These are phyloP conservation scores for Thelonectria blattea DNA, from an alignment of 2,329 filamentous ascomycete genomes.

Conservation along the genomic window DNA sequence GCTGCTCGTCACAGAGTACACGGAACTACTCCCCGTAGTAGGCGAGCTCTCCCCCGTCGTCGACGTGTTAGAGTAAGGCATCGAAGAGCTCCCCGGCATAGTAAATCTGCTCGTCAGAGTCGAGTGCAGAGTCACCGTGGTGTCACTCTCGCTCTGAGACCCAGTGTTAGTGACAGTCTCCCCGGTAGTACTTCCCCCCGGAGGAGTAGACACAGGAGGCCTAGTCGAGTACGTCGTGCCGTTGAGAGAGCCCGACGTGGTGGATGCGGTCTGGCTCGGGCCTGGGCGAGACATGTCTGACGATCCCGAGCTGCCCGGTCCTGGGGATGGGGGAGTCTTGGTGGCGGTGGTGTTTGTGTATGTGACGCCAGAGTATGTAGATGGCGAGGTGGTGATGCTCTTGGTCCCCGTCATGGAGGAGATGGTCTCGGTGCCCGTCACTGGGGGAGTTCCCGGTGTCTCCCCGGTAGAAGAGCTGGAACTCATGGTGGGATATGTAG, in stretches of 20 bases:
- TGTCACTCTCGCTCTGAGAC: slow-evolving; percentile 5
- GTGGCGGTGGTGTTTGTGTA: not conserved
- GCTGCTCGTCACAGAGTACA: not conserved
- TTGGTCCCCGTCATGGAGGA: not conserved
- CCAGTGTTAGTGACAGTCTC: not conserved
- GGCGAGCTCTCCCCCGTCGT: not conserved
- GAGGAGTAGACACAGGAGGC: not conserved
- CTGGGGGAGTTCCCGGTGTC: not conserved
- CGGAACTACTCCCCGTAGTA: not conserved
- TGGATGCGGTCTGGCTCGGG: not conserved
- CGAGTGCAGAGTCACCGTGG: slow-evolving; percentile 18
- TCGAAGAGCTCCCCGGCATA: slow-evolving; percentile 11
- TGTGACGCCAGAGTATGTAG: not conserved
- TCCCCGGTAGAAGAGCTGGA: not conserved
- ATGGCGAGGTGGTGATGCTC: not conserved
- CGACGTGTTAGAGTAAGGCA: slow-evolving; percentile 5
- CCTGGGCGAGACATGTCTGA: not conserved
- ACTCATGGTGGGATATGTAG: not conserved
- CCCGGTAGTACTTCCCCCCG: not conserved
- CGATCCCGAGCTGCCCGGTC: not conserved
- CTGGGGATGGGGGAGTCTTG: not conserved
- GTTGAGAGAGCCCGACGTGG: not conserved
- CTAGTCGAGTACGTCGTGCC: slow-evolving; percentile 1
- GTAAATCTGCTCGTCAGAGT: slow-evolving; percentile 23
- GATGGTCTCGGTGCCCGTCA: not conserved